Percentiles rank a stretch among this genome's conserved stretches.
Evolutionary conservation across 1,284 basidiomycete species (phyloP).

Genomic region (Afroboletus lepidellus): DNA sequence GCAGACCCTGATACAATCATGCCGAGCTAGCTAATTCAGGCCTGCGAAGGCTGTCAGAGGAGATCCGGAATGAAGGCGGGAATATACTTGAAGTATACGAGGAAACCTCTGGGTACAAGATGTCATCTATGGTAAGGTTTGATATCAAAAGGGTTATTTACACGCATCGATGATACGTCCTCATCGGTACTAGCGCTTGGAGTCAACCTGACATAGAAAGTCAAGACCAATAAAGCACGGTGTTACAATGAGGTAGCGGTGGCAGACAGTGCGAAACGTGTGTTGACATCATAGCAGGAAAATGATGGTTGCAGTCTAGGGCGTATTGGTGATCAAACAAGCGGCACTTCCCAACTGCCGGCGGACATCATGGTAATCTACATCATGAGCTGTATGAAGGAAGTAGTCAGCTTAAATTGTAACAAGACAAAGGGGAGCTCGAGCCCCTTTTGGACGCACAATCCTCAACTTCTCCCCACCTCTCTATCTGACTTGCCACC

Average conservation of each 20-base stretch:
- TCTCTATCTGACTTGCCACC: constrained; percentile 91
- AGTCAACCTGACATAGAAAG: constrained; percentile 14
- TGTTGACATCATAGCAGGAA: constrained; percentile 8
- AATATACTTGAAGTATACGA: constrained; percentile 11
- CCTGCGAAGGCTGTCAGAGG: constrained; percentile 18
- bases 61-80: constrained; percentile 8
- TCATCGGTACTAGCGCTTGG: constrained; percentile 11
- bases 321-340: constrained; percentile 44
- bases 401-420: constrained; percentile 14
- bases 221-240: constrained; percentile 5
- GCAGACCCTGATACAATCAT: constrained; percentile 3
- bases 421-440: constrained; percentile 1
- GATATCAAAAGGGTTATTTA: constrained; percentile 18
- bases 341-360: constrained; percentile 83
- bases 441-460: constrained; percentile 55
- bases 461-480: constrained; percentile 99
- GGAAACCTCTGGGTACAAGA: constrained; percentile 8
- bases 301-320: constrained; percentile 20
- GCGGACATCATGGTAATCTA: constrained; percentile 93
- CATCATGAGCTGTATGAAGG: constrained; percentile 76
- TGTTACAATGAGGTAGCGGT: neutral
- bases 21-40: constrained; percentile 2
- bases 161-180: constrained; percentile 15
- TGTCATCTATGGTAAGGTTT: constrained; percentile 17
- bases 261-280: constrained; percentile 7